Evolutionary conservation across 108 stramenopile genomes (phyloP).

Genomic region (Conticribra weissflogii): DNA sequence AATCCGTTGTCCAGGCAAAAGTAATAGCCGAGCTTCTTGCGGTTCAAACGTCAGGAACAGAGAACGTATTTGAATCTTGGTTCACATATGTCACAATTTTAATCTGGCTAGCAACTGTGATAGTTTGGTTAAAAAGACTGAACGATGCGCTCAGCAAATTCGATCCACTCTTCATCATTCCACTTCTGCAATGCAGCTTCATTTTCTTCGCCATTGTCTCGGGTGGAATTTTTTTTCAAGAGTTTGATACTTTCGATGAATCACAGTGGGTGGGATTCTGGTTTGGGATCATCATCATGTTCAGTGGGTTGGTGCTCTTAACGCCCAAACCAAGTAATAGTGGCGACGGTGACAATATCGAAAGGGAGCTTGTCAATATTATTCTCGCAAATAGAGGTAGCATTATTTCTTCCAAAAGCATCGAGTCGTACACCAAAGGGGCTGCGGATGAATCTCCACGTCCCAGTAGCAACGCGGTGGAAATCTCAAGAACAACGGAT

Average conservation of each 20-base stretch:
- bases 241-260: conserved; percentile 49
- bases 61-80: conserved; percentile 49
- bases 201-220: conserved; percentile 72
- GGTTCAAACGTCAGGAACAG: conserved; percentile 43
- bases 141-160: conserved; percentile 63
- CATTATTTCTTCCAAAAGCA: neutral
- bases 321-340: conserved; percentile 37
- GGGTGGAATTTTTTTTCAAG: conserved; percentile 75
- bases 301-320: conserved; percentile 53
- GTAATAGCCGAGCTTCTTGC: conserved; percentile 61
- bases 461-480: too few species aligned
- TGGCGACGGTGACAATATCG: conserved; percentile 31
- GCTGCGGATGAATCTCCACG: too few species aligned
- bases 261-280: conserved; percentile 54
- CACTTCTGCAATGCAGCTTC: conserved; percentile 72
- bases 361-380: conserved; percentile 29
- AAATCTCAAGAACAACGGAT: too few species aligned
- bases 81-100: conserved; percentile 71
- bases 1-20: conserved; percentile 71
- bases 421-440: conserved; percentile 14
- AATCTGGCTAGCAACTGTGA: conserved; percentile 50
- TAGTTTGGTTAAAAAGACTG: conserved; percentile 67
- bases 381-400: conserved; percentile 21
- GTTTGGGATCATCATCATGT: conserved; percentile 52
- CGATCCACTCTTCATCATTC: conserved; percentile 81